These are phyloP conservation scores for Hevea brasiliensis DNA, from an alignment of 345 rosid genomes.

Conservation along the genomic window DNA sequence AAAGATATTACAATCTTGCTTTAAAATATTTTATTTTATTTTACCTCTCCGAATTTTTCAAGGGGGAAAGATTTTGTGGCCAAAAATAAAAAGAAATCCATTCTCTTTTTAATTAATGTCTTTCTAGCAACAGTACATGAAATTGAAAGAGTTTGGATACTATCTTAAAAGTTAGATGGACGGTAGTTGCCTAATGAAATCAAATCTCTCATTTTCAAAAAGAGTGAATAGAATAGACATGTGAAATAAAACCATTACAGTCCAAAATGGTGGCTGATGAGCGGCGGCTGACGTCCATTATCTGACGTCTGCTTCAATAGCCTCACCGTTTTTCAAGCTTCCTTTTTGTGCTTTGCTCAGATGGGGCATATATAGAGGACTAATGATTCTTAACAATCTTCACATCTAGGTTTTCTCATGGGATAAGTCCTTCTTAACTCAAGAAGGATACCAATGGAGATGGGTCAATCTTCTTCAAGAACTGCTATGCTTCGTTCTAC, in stretches of 20 bases:
- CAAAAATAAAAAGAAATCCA: too few species aligned
- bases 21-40: too few species aligned
- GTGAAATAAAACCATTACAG: not conserved
- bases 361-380: not conserved
- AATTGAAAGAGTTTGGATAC: too few species aligned
- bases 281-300: not conserved
- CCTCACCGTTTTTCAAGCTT: not conserved
- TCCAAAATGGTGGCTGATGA: slow-evolving; percentile 6
- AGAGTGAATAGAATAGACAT: not conserved
- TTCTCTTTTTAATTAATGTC: too few species aligned
- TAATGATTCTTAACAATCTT: not conserved
- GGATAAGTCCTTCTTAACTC: not conserved
- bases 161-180: too few species aligned
- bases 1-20: too few species aligned
- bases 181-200: too few species aligned
- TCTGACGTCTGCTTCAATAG: not conserved
- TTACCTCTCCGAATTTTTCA: too few species aligned
- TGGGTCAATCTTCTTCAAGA: slow-evolving; percentile 3
- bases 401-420: not conserved
- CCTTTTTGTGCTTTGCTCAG: not conserved
- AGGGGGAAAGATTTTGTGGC: too few species aligned
- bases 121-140: too few species aligned
- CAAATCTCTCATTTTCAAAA: too few species aligned
- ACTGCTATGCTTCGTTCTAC: not conserved
- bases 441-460: slow-evolving; percentile 10